phyloP scores from a whole-genome alignment of 768 basidiomycete genomes.

The Boletus subparvulus region DNA sequence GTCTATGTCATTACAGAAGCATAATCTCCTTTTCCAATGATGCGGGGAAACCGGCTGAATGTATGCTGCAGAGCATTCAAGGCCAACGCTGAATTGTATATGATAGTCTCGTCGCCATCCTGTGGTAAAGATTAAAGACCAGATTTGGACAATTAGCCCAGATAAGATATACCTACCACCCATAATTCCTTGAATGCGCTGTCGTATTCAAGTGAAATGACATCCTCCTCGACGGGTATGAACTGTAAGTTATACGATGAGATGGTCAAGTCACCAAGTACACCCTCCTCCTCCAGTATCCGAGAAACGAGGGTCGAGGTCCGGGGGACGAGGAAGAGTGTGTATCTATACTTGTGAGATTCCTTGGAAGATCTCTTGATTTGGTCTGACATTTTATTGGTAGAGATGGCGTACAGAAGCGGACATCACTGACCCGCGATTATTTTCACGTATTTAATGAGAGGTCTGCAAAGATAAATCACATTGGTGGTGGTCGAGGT shows the following conservation, averaged over 20 bases:
- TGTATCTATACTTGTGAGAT: slow-evolving; percentile 78
- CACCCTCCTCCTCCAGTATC: slow-evolving; percentile 94
- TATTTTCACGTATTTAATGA: slow-evolving; percentile 80
- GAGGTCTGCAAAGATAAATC: slow-evolving; percentile 89
- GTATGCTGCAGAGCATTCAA: slow-evolving; percentile 78
- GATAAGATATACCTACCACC: slow-evolving; percentile 58
- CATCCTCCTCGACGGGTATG: slow-evolving; percentile 90
- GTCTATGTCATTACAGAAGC: slow-evolving; percentile 54
- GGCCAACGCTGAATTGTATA: slow-evolving; percentile 88
- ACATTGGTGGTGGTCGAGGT: slow-evolving; percentile 83
- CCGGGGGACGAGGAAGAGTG: slow-evolving; percentile 83
- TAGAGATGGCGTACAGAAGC: slow-evolving; percentile 14
- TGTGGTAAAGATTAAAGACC: slow-evolving; percentile 29
- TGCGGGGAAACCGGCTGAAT: slow-evolving; percentile 87
- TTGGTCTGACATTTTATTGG: slow-evolving; percentile 62
- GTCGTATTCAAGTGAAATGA: slow-evolving; percentile 87
- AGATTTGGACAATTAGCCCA: neutral
- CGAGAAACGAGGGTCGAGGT: slow-evolving; percentile 81
- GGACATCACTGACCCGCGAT: slow-evolving; percentile 69
- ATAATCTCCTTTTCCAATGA: slow-evolving; percentile 90
- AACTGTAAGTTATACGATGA: slow-evolving; percentile 90
- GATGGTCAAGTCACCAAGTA: slow-evolving; percentile 89
- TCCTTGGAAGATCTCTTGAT: slow-evolving; percentile 78
- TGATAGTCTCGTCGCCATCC: slow-evolving; percentile 91
- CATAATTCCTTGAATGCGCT: slow-evolving; percentile 85